Conservation (phyloP, 164 flowering plant genomes). For the Sedum album region DNA sequence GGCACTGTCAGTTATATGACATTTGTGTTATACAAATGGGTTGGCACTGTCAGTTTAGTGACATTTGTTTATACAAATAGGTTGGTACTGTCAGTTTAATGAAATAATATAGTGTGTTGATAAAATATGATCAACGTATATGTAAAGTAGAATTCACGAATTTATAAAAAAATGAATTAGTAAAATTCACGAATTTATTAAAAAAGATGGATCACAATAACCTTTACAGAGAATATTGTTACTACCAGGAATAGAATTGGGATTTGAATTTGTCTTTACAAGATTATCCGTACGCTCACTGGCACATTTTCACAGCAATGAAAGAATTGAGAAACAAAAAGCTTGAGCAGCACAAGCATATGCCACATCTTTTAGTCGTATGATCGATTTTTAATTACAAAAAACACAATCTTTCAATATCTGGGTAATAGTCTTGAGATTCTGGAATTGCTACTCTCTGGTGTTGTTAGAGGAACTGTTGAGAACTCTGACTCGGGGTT, state of each 20-base stretch:
- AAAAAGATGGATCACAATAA: no score
- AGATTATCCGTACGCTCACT: background rate
- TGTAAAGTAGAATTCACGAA: no score
- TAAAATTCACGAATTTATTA: no score
- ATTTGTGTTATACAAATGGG: no score
- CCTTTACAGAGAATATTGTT: no score
- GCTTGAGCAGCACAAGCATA: background rate
- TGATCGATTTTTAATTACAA: conserved; percentile 1
- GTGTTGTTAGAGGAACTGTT: conserved; percentile 64
- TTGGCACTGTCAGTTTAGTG: no score
- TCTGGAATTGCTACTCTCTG: conserved; percentile 34
- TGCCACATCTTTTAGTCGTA: background rate
- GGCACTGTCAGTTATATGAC: no score
- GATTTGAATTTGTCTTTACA: background rate
- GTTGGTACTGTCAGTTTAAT: no score
- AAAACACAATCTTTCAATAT: conserved; percentile 17
- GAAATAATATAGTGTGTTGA: no score
- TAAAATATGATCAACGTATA: no score
- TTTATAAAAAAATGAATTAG: no score
- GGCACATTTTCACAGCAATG: background rate
- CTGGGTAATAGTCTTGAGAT: conserved; percentile 42
- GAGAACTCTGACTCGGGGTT: conserved; percentile 64
- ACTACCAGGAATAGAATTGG: background rate
- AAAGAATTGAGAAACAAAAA: background rate
- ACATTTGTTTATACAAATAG: no score